Conservation (phyloP, 2,329 filamentous ascomycete genomes). For the Scytalidium sp. region DNA sequence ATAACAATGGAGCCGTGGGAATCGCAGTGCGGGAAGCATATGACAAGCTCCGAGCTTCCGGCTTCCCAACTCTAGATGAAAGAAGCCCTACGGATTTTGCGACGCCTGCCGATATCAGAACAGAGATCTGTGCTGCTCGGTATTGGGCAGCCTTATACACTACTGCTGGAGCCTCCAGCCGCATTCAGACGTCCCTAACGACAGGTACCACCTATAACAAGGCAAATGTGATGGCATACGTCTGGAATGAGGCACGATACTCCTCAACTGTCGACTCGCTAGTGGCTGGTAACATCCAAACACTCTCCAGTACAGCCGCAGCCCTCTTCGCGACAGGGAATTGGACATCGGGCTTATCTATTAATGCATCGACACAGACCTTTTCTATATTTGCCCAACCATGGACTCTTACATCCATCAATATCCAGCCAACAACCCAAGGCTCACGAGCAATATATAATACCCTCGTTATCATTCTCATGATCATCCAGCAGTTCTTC, state of each 20-base stretch:
- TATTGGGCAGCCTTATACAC: slow-evolving; percentile 38
- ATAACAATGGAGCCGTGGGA: slow-evolving; percentile 42
- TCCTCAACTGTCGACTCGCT: slow-evolving; percentile 25
- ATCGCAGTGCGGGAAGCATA: slow-evolving; percentile 31
- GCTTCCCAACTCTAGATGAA: slow-evolving; percentile 31
- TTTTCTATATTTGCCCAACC: slow-evolving; percentile 32
- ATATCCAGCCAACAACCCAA: slow-evolving; percentile 32
- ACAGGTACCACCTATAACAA: slow-evolving; percentile 29
- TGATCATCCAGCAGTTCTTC: slow-evolving; percentile 30
- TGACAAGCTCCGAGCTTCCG: slow-evolving; percentile 23
- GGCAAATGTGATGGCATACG: slow-evolving; percentile 28
- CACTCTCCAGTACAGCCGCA: slow-evolving; percentile 21
- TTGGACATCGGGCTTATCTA: slow-evolving; percentile 13
- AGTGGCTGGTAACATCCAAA: slow-evolving; percentile 27
- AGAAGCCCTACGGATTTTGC: slow-evolving; percentile 22
- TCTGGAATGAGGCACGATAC: slow-evolving; percentile 36
- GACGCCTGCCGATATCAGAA: slow-evolving; percentile 20
- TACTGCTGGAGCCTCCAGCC: slow-evolving; percentile 27
- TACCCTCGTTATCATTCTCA: slow-evolving; percentile 36
- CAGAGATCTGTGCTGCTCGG: slow-evolving; percentile 32
- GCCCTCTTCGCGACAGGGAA: slow-evolving; percentile 23
- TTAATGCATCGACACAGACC: slow-evolving; percentile 20
- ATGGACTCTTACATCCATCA: slow-evolving; percentile 22
- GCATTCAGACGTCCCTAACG: slow-evolving; percentile 25
- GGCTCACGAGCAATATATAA: slow-evolving; percentile 33